Base-by-base conservation (phyloP, 768 basidiomycete genomes). In the Cyclocybe aegerita region DNA sequence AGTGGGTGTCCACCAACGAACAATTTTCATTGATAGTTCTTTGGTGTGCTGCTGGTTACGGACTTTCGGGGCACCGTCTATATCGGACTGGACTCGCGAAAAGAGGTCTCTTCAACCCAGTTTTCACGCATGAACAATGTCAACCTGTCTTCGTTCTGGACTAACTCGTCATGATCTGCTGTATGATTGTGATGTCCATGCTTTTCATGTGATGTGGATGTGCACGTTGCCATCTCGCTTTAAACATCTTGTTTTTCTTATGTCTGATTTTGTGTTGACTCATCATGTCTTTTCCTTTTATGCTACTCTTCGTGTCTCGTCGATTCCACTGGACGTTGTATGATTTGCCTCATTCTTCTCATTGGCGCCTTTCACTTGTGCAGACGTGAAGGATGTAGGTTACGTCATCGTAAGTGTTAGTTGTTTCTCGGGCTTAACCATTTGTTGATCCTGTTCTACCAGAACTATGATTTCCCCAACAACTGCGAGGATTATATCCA, bases 311-410 rank as follows among this genome's bases (percentile, higher is more conserved):
- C 60, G 61, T 23, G 23, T 23, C 23, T 23, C 23, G 23, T 23
- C 23, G 23, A 23, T 23, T 23, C 23, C 23, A 3, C 67, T 62
- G 63, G 60, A 62, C 59, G 65, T 65, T 23, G 39, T 38, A 30
- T 49, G 51, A 42, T 39, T 17, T 52, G 41, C 43, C 39, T 65
- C 62, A 58, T 65, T 56, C 65, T 49, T 63, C 49, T 64, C 49
- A 60, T 62, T 61, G 60, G 66, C 55, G 64, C 53, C 62, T 51
- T 67, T 61, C 61, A 60, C 61, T 68, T 23, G 53, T 57, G 60
- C 73, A 97, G 96, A 97, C 78, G 95, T 98, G 73, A 98, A 98
- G 88, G 95, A 98, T 75, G 94, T 98, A 60, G 88, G 90, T 60
- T 98, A 94, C 72, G 94, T 98, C 57, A 93, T 98, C 60, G 92